Conservation (phyloP, 2,329 filamentous ascomycete genomes). For the Colletotrichum simmondsii region DNA sequence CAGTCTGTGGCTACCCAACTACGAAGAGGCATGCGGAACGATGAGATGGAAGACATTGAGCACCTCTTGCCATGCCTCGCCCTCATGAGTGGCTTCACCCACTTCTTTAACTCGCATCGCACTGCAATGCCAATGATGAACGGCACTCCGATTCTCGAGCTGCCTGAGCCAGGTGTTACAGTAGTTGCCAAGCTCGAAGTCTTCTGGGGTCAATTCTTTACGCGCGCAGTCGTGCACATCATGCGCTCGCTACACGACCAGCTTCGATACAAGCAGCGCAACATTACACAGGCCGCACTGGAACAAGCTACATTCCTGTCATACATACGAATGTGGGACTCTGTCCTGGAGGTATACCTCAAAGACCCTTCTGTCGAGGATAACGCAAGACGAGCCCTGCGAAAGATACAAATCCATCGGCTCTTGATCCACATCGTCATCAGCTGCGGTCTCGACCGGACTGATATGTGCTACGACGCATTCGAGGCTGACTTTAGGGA, state of each 20-base stretch:
- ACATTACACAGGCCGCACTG: background rate
- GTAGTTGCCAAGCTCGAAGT: constrained; percentile 4
- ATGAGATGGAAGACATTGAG: constrained; percentile 32
- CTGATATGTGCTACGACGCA: constrained; percentile 34
- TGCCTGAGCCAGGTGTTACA: constrained; percentile 11
- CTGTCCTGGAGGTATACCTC: constrained; percentile 2
- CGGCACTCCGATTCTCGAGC: background rate
- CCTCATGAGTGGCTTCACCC: constrained; percentile 32
- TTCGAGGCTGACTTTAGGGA: constrained; percentile 32
- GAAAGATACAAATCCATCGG: constrained; percentile 31
- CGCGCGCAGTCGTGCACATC: constrained; percentile 26
- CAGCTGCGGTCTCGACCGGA: constrained; percentile 29
- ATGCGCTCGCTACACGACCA: constrained; percentile 23
- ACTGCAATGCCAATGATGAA: constrained; percentile 15
- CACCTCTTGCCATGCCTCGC: constrained; percentile 28
- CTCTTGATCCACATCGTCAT: constrained; percentile 25
- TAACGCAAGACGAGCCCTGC: constrained; percentile 10
- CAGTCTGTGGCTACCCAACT: background rate
- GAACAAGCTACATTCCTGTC: constrained; percentile 1
- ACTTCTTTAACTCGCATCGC: constrained; percentile 28
- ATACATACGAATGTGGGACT: constrained; percentile 23
- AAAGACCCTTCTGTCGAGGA: background rate
- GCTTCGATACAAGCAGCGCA: constrained; percentile 8
- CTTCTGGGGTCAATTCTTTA: constrained; percentile 35
- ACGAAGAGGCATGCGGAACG: background rate